These are phyloP conservation scores for Candida piceae DNA, from an alignment of 805 yeast genomes.

Conservation along the genomic window DNA sequence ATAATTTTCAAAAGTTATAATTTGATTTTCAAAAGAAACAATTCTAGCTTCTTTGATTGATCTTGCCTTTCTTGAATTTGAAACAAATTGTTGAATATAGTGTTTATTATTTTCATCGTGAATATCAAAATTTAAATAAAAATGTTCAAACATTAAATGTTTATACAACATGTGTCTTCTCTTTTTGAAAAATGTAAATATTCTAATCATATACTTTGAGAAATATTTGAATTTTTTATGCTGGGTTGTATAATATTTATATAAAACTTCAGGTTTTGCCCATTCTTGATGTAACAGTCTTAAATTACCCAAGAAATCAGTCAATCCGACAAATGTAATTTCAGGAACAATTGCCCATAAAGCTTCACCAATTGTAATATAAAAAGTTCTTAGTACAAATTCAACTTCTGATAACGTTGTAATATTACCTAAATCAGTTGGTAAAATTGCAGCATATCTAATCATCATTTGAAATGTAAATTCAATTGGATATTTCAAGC, in stretches of 20 bases:
- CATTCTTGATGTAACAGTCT: conserved; percentile 10
- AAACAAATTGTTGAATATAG: conserved; percentile 1
- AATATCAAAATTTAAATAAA: conserved; percentile 3
- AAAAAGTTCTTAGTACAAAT: conserved; percentile 12
- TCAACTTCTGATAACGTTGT: conserved; percentile 8
- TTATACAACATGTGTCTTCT: conserved; percentile 10
- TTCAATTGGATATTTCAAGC: conserved; percentile 9
- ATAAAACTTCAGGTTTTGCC: conserved; percentile 8
- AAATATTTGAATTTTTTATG: background rate
- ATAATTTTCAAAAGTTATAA: conserved; percentile 5
- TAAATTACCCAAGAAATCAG: conserved; percentile 17
- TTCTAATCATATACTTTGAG: conserved; percentile 13
- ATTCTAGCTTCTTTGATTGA: conserved; percentile 6
- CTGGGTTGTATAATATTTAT: conserved; percentile 1
- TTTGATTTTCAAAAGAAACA: conserved; percentile 5
- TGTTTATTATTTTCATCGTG: background rate
- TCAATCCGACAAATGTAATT: conserved; percentile 8
- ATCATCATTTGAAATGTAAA: conserved; percentile 7
- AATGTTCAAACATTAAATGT: conserved; percentile 6
- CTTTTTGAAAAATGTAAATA: conserved; percentile 11
- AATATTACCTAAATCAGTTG: conserved; percentile 9
- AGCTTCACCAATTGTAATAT: conserved; percentile 15
- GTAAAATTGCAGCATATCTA: conserved; percentile 12
- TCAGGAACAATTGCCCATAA: conserved; percentile 19
- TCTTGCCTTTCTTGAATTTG: conserved; percentile 3